Evolutionary conservation across 176 grass and related monocot species (phyloP).

Genomic region (Triticum monococcum): DNA sequence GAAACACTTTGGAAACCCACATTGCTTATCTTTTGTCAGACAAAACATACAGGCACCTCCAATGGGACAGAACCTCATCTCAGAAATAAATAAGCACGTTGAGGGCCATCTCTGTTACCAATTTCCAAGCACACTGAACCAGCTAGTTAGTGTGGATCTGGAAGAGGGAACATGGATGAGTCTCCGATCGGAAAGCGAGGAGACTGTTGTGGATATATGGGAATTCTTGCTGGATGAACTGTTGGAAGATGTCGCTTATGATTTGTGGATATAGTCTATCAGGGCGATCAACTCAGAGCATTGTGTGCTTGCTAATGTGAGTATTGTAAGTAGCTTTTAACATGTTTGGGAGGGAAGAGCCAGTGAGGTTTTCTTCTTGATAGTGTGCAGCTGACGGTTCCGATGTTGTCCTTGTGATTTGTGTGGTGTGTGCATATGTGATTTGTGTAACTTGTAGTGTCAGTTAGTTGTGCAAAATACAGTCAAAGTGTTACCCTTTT

Average conservation of each 20-base stretch:
- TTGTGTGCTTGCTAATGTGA: constrained; percentile 9
- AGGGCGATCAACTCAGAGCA: neutral
- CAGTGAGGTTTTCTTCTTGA: neutral
- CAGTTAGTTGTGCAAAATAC: neutral
- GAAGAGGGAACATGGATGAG: constrained; percentile 47
- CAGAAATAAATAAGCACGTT: constrained; percentile 48
- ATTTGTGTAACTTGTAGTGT: neutral
- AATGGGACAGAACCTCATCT: constrained; percentile 39
- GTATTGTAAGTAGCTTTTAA: constrained; percentile 3
- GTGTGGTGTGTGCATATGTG: constrained; percentile 9
- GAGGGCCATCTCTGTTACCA: constrained; percentile 31
- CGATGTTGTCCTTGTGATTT: neutral
- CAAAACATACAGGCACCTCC: constrained; percentile 31
- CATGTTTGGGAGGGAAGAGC: neutral
- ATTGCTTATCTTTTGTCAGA: constrained; percentile 37
- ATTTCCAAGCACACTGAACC: constrained; percentile 47
- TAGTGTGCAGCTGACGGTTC: neutral
- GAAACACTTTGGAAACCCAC: constrained; percentile 31
- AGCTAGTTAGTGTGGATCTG: constrained; percentile 38
- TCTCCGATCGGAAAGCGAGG: constrained; percentile 28
- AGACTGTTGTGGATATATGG: constrained; percentile 31
- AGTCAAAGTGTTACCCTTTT: neutral
- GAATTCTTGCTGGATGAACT: constrained; percentile 51
- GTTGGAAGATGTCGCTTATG: constrained; percentile 39
- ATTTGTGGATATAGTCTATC: constrained; percentile 31